These are phyloP conservation scores for Astraeus odoratus DNA, from an alignment of 768 basidiomycete genomes.

Conservation along the genomic window DNA sequence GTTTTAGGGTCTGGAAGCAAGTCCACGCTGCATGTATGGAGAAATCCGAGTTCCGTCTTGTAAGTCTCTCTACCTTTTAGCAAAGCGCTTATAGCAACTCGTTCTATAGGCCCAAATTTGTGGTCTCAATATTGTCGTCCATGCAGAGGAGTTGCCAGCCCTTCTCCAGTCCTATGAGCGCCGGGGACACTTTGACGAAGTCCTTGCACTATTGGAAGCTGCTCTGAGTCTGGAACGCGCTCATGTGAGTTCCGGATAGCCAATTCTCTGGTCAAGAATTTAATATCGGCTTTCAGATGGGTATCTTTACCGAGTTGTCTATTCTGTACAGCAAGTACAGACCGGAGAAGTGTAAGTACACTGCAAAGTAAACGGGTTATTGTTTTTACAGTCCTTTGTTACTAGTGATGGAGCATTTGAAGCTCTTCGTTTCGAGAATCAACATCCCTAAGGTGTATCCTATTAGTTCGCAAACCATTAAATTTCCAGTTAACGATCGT, in stretches of 20 bases:
- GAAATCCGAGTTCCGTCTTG: slow-evolving; percentile 92
- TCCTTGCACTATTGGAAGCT: slow-evolving; percentile 86
- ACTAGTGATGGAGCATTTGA: slow-evolving; percentile 96
- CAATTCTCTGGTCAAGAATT: not conserved
- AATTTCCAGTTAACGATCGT: not conserved
- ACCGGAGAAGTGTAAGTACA: slow-evolving; percentile 76
- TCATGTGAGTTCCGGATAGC: slow-evolving; percentile 54
- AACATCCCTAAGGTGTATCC: slow-evolving; percentile 84
- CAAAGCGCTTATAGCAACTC: slow-evolving; percentile 3
- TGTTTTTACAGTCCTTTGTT: slow-evolving; percentile 6
- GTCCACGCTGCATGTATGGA: slow-evolving; percentile 98
- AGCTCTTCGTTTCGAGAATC: slow-evolving; percentile 90
- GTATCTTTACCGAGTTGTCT: slow-evolving; percentile 94
- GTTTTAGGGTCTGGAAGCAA: slow-evolving; percentile 93
- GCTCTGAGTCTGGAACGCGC: slow-evolving; percentile 95
- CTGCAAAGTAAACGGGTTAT: not conserved
- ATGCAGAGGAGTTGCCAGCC: slow-evolving; percentile 77
- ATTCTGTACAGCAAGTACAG: slow-evolving; percentile 92
- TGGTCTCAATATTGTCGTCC: slow-evolving; percentile 95
- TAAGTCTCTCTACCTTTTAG: slow-evolving; percentile 23
- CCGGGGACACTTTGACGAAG: slow-evolving; percentile 90
- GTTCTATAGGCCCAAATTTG: slow-evolving; percentile 83
- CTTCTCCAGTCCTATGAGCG: slow-evolving; percentile 82
- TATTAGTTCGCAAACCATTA: not conserved
- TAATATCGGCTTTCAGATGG: slow-evolving; percentile 51